Evolutionary conservation across 2,329 filamentous ascomycete species (phyloP).

Genomic region (Ilyonectria robusta): DNA sequence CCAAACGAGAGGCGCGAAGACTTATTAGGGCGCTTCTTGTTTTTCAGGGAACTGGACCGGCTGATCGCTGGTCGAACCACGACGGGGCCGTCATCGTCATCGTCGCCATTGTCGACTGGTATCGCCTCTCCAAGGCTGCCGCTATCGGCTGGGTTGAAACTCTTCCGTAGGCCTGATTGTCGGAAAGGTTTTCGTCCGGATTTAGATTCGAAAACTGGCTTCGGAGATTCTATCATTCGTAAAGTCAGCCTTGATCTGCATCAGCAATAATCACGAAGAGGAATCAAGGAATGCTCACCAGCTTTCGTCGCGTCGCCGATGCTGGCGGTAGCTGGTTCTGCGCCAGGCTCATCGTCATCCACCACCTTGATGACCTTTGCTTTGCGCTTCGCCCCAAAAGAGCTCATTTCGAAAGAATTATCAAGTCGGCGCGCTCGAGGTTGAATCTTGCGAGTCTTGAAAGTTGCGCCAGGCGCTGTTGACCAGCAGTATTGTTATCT

Average conservation of each 20-base stretch:
- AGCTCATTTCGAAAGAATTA: conserved; percentile 60
- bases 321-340: conserved; percentile 37
- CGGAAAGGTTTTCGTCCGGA: conserved; percentile 67
- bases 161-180: conserved; percentile 71
- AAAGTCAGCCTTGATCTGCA: conserved; percentile 54
- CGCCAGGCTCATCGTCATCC: conserved; percentile 71
- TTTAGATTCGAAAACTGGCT: conserved; percentile 59
- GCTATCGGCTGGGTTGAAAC: conserved; percentile 63
- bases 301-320: conserved; percentile 49
- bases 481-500: conserved; percentile 53
- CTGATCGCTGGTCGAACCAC: conserved; percentile 65
- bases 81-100: conserved; percentile 62
- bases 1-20: conserved; percentile 83
- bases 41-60: conserved; percentile 65
- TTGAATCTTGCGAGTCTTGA: background rate
- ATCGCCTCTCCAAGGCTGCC: conserved; percentile 42
- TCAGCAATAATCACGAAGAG: conserved; percentile 50
- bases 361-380: conserved; percentile 82
- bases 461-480: conserved; percentile 35
- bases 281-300: conserved; percentile 53
- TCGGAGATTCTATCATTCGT: conserved; percentile 50
- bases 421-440: background rate
- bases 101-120: conserved; percentile 54
- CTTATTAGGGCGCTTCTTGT: conserved; percentile 75
- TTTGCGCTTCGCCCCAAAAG: conserved; percentile 74